Evolutionary conservation across 106 monocot genomes (phyloP).

Genomic region (Iris macrosiphon): DNA sequence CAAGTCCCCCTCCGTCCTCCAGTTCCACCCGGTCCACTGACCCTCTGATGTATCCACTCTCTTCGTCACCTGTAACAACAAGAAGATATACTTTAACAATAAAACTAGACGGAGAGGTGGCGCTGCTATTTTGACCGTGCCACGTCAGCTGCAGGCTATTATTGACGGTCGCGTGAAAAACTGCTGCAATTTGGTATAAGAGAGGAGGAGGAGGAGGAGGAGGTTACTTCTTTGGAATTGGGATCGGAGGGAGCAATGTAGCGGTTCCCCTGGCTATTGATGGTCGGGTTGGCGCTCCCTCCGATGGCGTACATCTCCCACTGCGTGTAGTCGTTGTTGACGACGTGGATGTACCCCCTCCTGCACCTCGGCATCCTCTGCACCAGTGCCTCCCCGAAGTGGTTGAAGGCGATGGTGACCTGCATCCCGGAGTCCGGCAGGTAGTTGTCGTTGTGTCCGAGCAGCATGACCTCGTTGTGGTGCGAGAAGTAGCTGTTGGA

Average conservation of each 20-base stretch:
- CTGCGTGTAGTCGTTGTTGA: slow-evolving; percentile 64
- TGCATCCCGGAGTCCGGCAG: slow-evolving; percentile 49
- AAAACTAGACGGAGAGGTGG: no score
- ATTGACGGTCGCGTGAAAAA: not conserved
- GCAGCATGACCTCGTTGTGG: slow-evolving; percentile 73
- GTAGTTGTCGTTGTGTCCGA: slow-evolving; percentile 58
- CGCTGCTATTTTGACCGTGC: not conserved
- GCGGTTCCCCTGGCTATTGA: slow-evolving; percentile 75
- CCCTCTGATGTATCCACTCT: slow-evolving; percentile 49
- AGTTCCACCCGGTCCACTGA: slow-evolving; percentile 75
- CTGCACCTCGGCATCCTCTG: slow-evolving; percentile 74
- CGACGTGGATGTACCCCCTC: slow-evolving; percentile 55
- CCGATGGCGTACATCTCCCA: slow-evolving; percentile 92
- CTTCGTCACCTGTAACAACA: slow-evolving; percentile 50
- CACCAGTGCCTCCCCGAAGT: slow-evolving; percentile 45
- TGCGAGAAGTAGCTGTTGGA: slow-evolving; percentile 58
- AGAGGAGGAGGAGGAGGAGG: no score
- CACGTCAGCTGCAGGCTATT: not conserved
- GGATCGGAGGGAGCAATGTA: slow-evolving; percentile 49
- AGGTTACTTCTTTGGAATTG: slow-evolving; percentile 47
- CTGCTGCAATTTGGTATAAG: not conserved
- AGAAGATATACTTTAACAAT: not conserved
- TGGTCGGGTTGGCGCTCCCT: slow-evolving; percentile 62
- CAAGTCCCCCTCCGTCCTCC: slow-evolving; percentile 86
- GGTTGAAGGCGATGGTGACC: slow-evolving; percentile 74